A percentile compares a stretch with the other conserved stretches of the same genome.
Evolutionary conservation across 208 protist species (phyloP).

Genomic region (Acanthamoeba castellanii): DNA sequence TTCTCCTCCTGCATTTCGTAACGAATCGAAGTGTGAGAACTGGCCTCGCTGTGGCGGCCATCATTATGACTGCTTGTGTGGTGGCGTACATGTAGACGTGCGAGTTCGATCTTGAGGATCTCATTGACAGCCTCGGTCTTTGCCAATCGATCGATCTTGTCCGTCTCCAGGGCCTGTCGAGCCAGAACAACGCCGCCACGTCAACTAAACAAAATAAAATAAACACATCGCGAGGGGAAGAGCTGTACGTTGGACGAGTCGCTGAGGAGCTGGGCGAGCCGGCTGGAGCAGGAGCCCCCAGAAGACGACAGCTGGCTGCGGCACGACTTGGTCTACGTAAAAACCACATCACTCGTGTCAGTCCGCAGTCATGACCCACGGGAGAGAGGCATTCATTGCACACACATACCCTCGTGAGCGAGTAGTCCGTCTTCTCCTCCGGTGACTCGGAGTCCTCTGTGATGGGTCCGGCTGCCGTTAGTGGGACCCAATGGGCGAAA

Average conservation of each 20-base stretch:
- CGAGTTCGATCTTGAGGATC: slow-evolving; percentile 63
- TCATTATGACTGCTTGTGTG: too few species aligned
- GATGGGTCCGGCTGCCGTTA: neutral
- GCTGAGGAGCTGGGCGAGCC: slow-evolving; percentile 1
- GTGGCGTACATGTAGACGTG: neutral
- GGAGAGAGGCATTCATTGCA: neutral
- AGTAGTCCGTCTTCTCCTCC: slow-evolving; percentile 33
- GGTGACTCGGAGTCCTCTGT: slow-evolving; percentile 22
- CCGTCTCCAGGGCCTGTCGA: neutral
- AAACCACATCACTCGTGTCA: neutral
- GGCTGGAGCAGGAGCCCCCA: neutral
- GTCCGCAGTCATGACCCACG: neutral
- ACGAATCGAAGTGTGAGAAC: neutral
- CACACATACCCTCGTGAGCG: slow-evolving; percentile 26
- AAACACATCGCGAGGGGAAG: neutral
- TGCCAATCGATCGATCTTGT: slow-evolving; percentile 54
- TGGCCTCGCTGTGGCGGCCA: too few species aligned
- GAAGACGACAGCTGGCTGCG: slow-evolving; percentile 57
- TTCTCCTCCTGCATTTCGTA: slow-evolving; percentile 15
- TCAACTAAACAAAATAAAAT: neutral
- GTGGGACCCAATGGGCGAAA: neutral
- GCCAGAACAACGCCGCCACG: neutral
- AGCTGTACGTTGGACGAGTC: slow-evolving; percentile 21
- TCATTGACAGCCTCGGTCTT: slow-evolving; percentile 64
- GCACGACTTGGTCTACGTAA: slow-evolving; percentile 34